Base-by-base conservation (phyloP, 495 filamentous ascomycete species). In the Daldinia grandis region DNA sequence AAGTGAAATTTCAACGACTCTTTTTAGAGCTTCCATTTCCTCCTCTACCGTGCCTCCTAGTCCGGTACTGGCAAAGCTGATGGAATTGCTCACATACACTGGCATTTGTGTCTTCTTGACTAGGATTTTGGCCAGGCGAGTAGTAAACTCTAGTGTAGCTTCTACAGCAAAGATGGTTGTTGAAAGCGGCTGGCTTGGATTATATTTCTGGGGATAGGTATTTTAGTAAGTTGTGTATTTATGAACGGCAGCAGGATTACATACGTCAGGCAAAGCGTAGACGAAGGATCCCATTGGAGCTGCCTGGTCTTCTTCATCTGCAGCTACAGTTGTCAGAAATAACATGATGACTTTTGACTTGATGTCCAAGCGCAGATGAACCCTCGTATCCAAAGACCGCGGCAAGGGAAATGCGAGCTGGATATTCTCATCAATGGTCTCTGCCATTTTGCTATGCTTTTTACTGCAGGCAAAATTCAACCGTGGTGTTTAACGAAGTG, bases 241-340 rank as follows among this genome's bases (percentile, higher is more conserved):
- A 27, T 17, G 9, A 37, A 30, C 60, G 47, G 17, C 38, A 28
- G 27, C n/a, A 51, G 40, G 42, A 44, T 3, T 19, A 81, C 87
- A 74, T 81, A 97, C 94, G 80, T 96, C 91, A 27, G 94, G 95
- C 77, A 98, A 87, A 21, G 95, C 91, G 78, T 97, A 97, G 49
- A 98, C 91, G 76, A 98, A 95, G 63, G 92, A 95, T 8, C 92
- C 92, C 64, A 94, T 78, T 0, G 88, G 76, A n/a, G 85, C 81
- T 2, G 81, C 76, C 15, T 81, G 74, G 12, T 81, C 77, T 5
- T 81, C 79, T 38, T 89, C 86, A 3, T 91, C 91, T 21, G 87
- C 81, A 3, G 87, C 82, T 6, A 89, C 86, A 0, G 91, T 93
- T 0, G 92, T 91, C 44, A 98, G 79, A 75, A 97, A 95, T 5